Evolutionary conservation across 2,329 filamentous ascomycete species (phyloP).

Genomic region (Fusarium praegraminearum): DNA sequence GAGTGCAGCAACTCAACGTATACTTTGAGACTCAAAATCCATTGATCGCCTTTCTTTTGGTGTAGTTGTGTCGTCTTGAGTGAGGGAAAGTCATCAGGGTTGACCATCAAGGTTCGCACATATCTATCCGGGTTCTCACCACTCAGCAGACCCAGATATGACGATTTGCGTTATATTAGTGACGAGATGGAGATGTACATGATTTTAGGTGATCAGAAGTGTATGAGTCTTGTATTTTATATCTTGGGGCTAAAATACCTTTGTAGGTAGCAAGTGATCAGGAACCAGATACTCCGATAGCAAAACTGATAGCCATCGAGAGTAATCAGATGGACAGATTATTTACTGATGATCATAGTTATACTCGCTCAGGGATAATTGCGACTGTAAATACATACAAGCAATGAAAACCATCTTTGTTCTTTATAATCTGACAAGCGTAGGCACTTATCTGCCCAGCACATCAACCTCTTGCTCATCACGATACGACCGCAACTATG

Average conservation of each 20-base stretch:
- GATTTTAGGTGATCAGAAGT: fast-evolving
- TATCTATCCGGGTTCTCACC: slow-evolving; percentile 47
- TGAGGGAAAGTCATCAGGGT: slow-evolving; percentile 44
- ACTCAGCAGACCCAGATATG: slow-evolving; percentile 9
- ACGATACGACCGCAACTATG: background rate
- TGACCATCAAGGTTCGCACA: slow-evolving; percentile 45
- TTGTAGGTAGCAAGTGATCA: background rate
- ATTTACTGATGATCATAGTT: fast-evolving
- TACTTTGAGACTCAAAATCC: background rate
- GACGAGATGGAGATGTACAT: slow-evolving; percentile 17
- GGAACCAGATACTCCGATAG: background rate
- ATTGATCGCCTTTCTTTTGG: slow-evolving; percentile 2
- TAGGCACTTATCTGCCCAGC: background rate
- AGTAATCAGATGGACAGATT: background rate
- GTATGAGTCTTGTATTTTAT: background rate
- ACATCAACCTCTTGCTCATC: background rate
- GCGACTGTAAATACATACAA: background rate
- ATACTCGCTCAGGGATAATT: background rate
- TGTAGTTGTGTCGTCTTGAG: slow-evolving; percentile 26
- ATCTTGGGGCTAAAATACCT: slow-evolving; percentile 7
- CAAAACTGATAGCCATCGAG: background rate
- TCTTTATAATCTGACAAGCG: too few species aligned
- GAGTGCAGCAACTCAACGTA: slow-evolving; percentile 6
- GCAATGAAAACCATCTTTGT: too few species aligned
- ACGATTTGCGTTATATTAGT: slow-evolving; percentile 7